phyloP scores from a whole-genome alignment of 495 filamentous ascomycete genomes.

The Achaetomiella virescens region DNA sequence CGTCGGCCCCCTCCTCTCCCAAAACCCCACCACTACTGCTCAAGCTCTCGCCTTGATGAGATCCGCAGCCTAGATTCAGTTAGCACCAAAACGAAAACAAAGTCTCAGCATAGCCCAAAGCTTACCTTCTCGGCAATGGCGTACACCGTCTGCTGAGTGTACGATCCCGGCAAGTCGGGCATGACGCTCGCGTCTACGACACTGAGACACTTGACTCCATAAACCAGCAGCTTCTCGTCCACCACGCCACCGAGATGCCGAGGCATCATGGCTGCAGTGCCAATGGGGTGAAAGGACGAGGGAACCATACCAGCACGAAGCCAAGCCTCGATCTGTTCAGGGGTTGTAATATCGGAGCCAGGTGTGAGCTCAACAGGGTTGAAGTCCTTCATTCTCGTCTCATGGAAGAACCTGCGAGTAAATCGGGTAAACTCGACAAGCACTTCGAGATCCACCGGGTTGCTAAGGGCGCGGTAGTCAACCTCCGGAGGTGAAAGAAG shows the following conservation, averaged over 20 bases:
- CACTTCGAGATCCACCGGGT: slow-evolving; percentile 40
- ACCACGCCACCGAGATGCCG: slow-evolving; percentile 46
- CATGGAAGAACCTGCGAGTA: slow-evolving; percentile 29
- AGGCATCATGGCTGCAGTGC: slow-evolving; percentile 43
- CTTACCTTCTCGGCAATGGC: slow-evolving; percentile 40
- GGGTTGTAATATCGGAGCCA: slow-evolving; percentile 23
- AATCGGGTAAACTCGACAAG: slow-evolving; percentile 38
- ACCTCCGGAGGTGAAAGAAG: slow-evolving; percentile 34
- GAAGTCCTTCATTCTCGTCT: slow-evolving; percentile 21
- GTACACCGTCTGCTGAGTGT: slow-evolving; percentile 37
- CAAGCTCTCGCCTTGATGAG: slow-evolving; percentile 28
- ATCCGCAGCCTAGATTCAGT: slow-evolving; percentile 28
- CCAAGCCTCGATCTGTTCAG: slow-evolving; percentile 24
- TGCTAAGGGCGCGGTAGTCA: slow-evolving; percentile 42
- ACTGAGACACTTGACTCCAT: slow-evolving; percentile 32
- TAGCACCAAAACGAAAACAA: background rate
- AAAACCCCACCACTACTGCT: no score
- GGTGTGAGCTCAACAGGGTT: slow-evolving; percentile 26
- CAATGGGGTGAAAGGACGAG: slow-evolving; percentile 32
- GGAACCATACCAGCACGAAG: slow-evolving; percentile 13
- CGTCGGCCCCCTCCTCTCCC: background rate
- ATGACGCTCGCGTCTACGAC: slow-evolving; percentile 41
- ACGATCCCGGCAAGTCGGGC: slow-evolving; percentile 30
- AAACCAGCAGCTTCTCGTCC: slow-evolving; percentile 34
- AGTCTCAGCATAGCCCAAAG: background rate